Conservation (phyloP, 495 filamentous ascomycete species). For the Rhizodiscina lignyota region DNA sequence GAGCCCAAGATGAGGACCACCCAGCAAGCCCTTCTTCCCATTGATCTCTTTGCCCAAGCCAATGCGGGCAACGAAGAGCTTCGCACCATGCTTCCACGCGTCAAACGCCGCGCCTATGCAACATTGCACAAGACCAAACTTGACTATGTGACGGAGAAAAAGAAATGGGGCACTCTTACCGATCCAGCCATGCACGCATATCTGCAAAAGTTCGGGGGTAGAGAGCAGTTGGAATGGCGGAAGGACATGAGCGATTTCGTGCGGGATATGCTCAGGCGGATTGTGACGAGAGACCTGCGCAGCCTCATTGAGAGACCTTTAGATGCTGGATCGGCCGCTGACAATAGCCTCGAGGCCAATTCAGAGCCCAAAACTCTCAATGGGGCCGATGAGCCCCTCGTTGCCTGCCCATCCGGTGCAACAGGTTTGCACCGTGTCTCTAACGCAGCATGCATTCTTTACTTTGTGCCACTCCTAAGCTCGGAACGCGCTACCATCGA, state of each 20-base stretch:
- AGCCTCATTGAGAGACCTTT: constrained; percentile 2
- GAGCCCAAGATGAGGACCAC: too few relatives aligned
- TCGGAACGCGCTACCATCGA: too few relatives aligned
- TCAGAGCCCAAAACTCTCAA: too few relatives aligned
- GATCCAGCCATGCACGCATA: too few relatives aligned
- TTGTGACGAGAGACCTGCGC: constrained; percentile 16
- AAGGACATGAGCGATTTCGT: constrained; percentile 50
- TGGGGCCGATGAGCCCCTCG: too few relatives aligned
- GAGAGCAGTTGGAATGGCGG: constrained; percentile 38
- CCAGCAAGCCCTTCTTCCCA: constrained; percentile 47
- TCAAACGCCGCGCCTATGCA: background rate
- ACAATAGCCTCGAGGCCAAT: too few relatives aligned
- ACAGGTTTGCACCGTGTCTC: too few relatives aligned
- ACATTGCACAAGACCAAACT: background rate
- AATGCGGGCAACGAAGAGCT: constrained; percentile 2
- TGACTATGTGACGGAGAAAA: constrained; percentile 1
- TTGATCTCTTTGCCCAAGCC: constrained; percentile 5
- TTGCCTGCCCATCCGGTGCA: too few relatives aligned
- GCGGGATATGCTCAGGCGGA: constrained; percentile 31
- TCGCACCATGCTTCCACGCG: background rate
- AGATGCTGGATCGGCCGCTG: too few relatives aligned
- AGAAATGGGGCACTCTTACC: constrained; percentile 10
- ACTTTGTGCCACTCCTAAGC: too few relatives aligned
- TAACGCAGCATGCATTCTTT: too few relatives aligned
- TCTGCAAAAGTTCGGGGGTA: too few relatives aligned